Evolutionary conservation across 202 grass and related monocot genomes (phyloP), one percentile per base, ranked within the genome.

Genomic region (Setaria italica): DNA sequence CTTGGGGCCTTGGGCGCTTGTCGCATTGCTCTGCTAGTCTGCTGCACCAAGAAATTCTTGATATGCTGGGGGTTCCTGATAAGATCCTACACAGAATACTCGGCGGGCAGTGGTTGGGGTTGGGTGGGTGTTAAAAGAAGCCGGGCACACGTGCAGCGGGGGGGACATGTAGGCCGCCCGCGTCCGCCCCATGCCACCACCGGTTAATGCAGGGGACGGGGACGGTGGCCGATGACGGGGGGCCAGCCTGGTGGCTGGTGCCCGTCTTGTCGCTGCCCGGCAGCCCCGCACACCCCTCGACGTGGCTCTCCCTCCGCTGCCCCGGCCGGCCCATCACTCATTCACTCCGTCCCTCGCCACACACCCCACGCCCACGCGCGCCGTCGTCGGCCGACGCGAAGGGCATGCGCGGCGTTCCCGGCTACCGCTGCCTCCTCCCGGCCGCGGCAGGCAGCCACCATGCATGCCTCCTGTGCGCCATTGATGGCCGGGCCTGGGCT

Each of bases 131-230:
- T 62, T 62, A 7, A 73, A 34, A 51, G 47, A 19, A 70, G 20
- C 51, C 35, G 57, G 66, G 87, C 50, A 85, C 84, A 83, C 80
- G 84, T 83, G 79, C 51, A 51, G 48, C 35, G 0, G 74, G 88
- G 74, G 88, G 74, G 68, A 69, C 80, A 53, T 45, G 68, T 80
- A 73, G 82, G 82, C 55, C 59, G 67, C 7, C 25, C 48, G 45
- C 30, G 62, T 42, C 65, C 35, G 34, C 7, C 45, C 65, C 88
- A 82, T 78, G 53, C 79, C 78, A 58, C 32, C 17, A 16, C 43
- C 43, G 73, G 72, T 71, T 42, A 45, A 68, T 79, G 87, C 59
- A 58, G 76, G 55, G 67, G 33, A 51, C 67, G 79, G 72, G 45
- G 9, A 25, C 45, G 45, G 73, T 47, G 86, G 57, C 67, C 42